phyloP scores from a whole-genome alignment of 2,329 filamentous ascomycete genomes.

The Stachybotrys elegans region DNA sequence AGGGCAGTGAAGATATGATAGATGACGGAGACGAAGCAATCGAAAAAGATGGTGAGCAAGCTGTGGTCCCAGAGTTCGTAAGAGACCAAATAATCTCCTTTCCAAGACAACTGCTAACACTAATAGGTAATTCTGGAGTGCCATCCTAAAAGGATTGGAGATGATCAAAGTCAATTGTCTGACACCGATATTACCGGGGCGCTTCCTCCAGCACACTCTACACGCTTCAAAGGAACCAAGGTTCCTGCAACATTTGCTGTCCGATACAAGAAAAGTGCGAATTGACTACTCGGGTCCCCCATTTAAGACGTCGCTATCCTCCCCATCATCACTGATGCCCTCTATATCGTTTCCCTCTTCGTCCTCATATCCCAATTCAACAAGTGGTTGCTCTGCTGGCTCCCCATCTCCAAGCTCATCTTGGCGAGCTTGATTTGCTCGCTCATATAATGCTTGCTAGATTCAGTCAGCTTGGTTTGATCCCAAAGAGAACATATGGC shows the following conservation, averaged over 20 bases:
- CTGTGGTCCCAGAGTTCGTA: constrained; percentile 2
- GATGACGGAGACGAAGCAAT: constrained; percentile 1
- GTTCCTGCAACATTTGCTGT: constrained; percentile 2
- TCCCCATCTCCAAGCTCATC: constrained; percentile 3
- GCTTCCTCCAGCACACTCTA: constrained; percentile 1
- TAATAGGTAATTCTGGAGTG: constrained; percentile 2
- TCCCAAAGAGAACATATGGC: neutral
- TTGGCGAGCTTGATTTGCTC: neutral
- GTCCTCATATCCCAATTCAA: constrained; percentile 3
- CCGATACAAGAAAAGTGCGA: constrained; percentile 1
- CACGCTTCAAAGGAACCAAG: constrained; percentile 2
- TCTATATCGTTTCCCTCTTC: constrained; percentile 2
- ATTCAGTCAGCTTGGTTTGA: neutral
- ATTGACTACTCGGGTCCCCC: constrained; percentile 1
- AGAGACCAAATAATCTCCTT: constrained; percentile 3
- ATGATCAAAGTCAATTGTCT: constrained; percentile 2
- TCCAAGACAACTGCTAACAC: neutral
- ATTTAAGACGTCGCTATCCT: constrained; percentile 1
- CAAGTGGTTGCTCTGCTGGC: constrained; percentile 2
- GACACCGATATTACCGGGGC: neutral
- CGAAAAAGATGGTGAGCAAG: constrained; percentile 2
- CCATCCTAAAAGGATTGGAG: neutral
- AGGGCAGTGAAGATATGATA: neutral
- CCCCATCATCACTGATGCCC: constrained; percentile 1
- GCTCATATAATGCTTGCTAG: constrained; percentile 1